Conservation (phyloP, 2,329 filamentous ascomycete species). For the Aspergillus uvarum region DNA sequence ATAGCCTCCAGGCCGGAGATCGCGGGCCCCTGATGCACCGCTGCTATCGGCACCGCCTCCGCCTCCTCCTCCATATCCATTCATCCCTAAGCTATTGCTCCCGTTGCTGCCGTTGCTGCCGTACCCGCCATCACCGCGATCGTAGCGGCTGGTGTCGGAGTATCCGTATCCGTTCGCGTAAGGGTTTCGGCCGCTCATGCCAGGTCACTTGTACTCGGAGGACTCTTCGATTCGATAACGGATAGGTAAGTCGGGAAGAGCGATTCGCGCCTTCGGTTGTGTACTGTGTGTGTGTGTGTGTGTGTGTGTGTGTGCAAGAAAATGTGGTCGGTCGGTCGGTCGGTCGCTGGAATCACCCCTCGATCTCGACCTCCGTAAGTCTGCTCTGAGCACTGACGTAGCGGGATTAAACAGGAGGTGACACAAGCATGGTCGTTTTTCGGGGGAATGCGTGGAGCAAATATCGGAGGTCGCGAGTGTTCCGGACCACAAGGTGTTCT, state of each 20-base stretch:
- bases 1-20: constrained; percentile 45
- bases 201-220: constrained; percentile 16
- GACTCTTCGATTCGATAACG: neutral
- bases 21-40: constrained; percentile 45
- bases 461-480: neutral
- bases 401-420: constrained; percentile 11
- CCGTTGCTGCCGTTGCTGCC: constrained; percentile 30
- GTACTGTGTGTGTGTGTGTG: too few species aligned
- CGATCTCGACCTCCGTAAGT: neutral
- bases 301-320: too few species aligned
- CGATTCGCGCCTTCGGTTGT: too few species aligned
- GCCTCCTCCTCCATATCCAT: constrained; percentile 31
- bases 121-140: constrained; percentile 29
- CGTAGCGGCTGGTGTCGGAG: constrained; percentile 36
- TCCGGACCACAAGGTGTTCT: too few species aligned
- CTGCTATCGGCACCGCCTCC: constrained; percentile 29
- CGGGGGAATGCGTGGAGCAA: neutral
- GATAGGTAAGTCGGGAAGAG: too few species aligned
- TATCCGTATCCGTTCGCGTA: constrained; percentile 42
- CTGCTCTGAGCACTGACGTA: constrained; percentile 21
- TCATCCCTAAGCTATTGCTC: constrained; percentile 32
- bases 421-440: constrained; percentile 27
- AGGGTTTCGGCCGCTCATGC: constrained; percentile 38
- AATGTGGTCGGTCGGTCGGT: neutral
- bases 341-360: neutral